Percentiles rank a stretch among this genome's conserved stretches.
Conservation (phyloP, 495 filamentous ascomycete genomes). For the Neurospora sp. region DNA sequence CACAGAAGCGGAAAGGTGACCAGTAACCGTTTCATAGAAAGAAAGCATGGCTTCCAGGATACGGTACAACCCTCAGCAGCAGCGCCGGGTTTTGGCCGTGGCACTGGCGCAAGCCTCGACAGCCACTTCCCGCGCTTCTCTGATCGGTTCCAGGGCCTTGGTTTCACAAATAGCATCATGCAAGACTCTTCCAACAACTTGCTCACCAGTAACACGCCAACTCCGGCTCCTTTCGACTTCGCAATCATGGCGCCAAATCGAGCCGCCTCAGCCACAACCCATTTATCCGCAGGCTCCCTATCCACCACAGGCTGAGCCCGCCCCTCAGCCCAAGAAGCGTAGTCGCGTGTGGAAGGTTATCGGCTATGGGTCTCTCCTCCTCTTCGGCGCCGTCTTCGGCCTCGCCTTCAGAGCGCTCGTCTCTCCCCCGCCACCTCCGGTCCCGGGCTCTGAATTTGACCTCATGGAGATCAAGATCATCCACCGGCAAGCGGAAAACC, state of each 20-base stretch:
- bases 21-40: background rate
- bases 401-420: conserved; percentile 23
- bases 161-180: background rate
- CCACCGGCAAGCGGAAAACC: conserved; percentile 23
- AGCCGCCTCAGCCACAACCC: background rate
- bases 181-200: background rate
- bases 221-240: conserved; percentile 1
- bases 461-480: conserved; percentile 18
- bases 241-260: background rate
- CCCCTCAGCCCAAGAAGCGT: background rate
- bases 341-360: background rate
- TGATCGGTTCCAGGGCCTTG: background rate
- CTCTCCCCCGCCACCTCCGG: conserved; percentile 24
- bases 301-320: background rate
- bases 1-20: background rate
- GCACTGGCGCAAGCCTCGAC: background rate
- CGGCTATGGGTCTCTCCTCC: conserved; percentile 26
- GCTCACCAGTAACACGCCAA: background rate
- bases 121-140: background rate
- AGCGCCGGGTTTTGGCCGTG: background rate
- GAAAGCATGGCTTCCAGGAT: background rate
- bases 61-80: background rate
- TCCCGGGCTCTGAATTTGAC: conserved; percentile 26
- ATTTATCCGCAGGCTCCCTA: background rate
- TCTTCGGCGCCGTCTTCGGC: conserved; percentile 27